Base-by-base conservation (phyloP, 331 rosid genomes). In the Prunus yedoensis region DNA sequence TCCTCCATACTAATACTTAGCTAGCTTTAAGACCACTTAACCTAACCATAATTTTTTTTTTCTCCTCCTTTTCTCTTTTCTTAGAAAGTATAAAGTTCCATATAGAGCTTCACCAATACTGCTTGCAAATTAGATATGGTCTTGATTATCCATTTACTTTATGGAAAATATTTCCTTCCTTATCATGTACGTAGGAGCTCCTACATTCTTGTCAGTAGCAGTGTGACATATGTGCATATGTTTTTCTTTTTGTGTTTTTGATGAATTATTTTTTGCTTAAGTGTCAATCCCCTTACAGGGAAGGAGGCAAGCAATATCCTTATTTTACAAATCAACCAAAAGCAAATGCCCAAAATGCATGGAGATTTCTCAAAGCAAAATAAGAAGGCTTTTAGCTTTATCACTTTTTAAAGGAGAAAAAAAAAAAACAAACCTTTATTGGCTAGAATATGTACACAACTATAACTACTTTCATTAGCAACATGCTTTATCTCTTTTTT, bases 401-500 rank as follows among this genome's bases (percentile, higher is more conserved):
- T 58, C 11, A 35, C 20, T 68, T 15, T 63, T 1, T 49, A 0
- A 17, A 8, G 3, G 0, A 17, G 21, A 21, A 21, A 30, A 6
- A 35, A 32, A 35, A 32, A 47, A 47, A 23, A 23, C 23, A 21
- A 9, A 0, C 2, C 6, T 68, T 52, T 17, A 18, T 46, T 2
- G 5, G 30, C 2, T 23, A 66, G 25, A 41, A 58, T 47, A 52
- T 45, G 64, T 21, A 52, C 46, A 61, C 56, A 51, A 30, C 27
- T 1, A 46, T 77, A 77, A 38, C 9, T 38, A 74, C 79, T 73
- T 79, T 81, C 79, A 81, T 21, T 15, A 18, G 18, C 73, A 30
- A 62, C 63, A 75, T 68, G 81, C 75, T 79, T 78, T 82, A 59
- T 18, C 4, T 56, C 54, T 12, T 82, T 82, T 78, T 71, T 77